Evolutionary conservation across 2,329 filamentous ascomycete species (phyloP), one percentile per base, ranked within the genome.

Genomic region (Gremmenia infestans): DNA sequence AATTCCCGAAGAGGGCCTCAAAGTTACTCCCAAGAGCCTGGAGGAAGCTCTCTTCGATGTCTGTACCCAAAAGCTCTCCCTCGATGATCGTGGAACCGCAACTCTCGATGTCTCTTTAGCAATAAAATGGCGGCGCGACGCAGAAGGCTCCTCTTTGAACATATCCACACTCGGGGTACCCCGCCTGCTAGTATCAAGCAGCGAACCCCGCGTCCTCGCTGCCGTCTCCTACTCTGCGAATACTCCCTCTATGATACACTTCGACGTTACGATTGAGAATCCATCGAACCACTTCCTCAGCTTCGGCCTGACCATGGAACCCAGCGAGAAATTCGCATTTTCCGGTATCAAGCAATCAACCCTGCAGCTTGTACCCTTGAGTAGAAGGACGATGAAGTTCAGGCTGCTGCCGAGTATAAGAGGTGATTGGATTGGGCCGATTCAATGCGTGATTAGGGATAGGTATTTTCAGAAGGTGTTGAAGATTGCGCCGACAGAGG

Each of bases 201-300:
- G 85, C 4, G 94, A 99, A 69, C 94, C 94, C 0, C 85, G 94
- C 55, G 91, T 97, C 1, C 81, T 71, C 19, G 83, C 82, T 0
- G 76, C 78, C 0, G 77, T 81, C 2, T 73, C 78, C 3, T 78
- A 81, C 62, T 69, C 72, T 19, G 65, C 68, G 3, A 67, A 68
- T 7, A 58, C 65, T 2, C 62, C 64, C 6, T 66, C 67, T 11
- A 61, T 69, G 62, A 56, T 68, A 39, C 72, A 82, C 49, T 72
- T 85, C 40, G 73, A 80, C 57, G 88, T 88, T 68, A 90, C 85
- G 3, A 84, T 99, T 55, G 94, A 99, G 73, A 99, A 99, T 70
- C 89, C 92, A 0, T 97, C 93, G 0, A 88, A 86, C 70, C 94
- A 99, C 71, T 95, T 96, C 72, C 81, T 99, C 50, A 96, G 92